Evolutionary conservation across 176 grass and related monocot genomes (phyloP), one percentile per base, ranked within the genome.

Genomic region (Poa pratensis): DNA sequence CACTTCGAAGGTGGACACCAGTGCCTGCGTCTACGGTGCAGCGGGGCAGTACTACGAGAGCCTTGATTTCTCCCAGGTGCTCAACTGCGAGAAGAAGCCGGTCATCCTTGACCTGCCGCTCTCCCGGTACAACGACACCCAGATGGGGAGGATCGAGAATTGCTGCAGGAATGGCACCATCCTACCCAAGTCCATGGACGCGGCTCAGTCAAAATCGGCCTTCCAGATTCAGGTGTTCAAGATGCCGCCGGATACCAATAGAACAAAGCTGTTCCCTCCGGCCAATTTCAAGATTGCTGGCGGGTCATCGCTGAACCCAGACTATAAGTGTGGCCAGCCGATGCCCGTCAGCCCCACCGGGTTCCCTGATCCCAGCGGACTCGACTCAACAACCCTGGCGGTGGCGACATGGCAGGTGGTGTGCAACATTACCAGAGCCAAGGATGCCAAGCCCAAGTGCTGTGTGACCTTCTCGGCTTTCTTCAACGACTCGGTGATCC

Each of bases 171-270:
- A 98, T n/a, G 96, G 96, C 34, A 98, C 93, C 67, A 85, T 98
- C 77, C 71, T 98, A 73, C 96, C 96, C 18, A 85, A 88, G 80
- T 85, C 88, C 74, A 98, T 98, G 96, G 96, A 98, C 1, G 89
- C 90, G 8, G 42, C 63, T 9, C 96, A 98, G 90, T 86, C 93
- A 1, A 88, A 90, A 87, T 98, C 96, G 5, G 85, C 96, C 1
- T 98, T 98, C 93, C 96, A 98, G 70, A 89, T 98, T 69, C 89
- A 98, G 83, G 96, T 98, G 17, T 98, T 20, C 91, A 98, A 98
- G 92, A 94, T 98, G 96, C 91, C 93, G 30, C 93, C 93, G 1
- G 89, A 98, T 73, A 30, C 93, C 40, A 98, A 98, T 77, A 82
- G 91, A 40, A 95, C 93, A 42, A 88, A 80, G 74, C 86, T 98